phyloP scores from a whole-genome alignment of 2,329 filamentous ascomycete genomes.

The Stenocarpella maydis region DNA sequence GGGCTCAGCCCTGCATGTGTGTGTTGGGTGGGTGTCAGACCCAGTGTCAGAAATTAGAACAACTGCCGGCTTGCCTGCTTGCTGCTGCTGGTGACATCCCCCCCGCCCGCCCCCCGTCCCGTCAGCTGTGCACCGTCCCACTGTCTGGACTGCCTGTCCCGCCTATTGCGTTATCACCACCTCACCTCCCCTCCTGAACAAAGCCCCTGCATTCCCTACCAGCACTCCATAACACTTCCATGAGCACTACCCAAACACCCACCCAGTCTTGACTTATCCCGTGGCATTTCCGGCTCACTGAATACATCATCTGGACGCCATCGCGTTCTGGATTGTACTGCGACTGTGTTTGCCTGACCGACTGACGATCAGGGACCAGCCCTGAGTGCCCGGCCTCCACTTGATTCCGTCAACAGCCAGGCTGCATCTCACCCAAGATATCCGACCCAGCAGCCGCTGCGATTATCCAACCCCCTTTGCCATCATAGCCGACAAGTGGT shows the following conservation, averaged over 20 bases:
- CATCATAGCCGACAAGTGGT: background rate
- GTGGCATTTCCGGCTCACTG: constrained; percentile 26
- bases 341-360: constrained; percentile 1
- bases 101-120: too few relatives aligned
- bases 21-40: too few relatives aligned
- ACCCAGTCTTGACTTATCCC: background rate
- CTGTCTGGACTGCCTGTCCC: constrained; percentile 1
- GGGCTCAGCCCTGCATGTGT: too few relatives aligned
- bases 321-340: constrained; percentile 28
- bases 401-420: constrained; percentile 13
- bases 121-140: too few relatives aligned
- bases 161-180: constrained; percentile 32
- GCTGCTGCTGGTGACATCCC: too few relatives aligned
- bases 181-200: constrained; percentile 27
- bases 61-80: constrained; percentile 15
- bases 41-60: constrained; percentile 19
- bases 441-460: background rate
- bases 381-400: constrained; percentile 4
- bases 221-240: background rate
- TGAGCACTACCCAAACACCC: background rate
- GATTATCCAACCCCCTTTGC: background rate
- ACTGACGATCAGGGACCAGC: constrained; percentile 17
- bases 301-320: constrained; percentile 17
- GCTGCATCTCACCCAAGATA: constrained; percentile 6
- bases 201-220: constrained; percentile 8